Base-by-base conservation (phyloP, 106 monocot species). In the Iris macrosiphon region DNA sequence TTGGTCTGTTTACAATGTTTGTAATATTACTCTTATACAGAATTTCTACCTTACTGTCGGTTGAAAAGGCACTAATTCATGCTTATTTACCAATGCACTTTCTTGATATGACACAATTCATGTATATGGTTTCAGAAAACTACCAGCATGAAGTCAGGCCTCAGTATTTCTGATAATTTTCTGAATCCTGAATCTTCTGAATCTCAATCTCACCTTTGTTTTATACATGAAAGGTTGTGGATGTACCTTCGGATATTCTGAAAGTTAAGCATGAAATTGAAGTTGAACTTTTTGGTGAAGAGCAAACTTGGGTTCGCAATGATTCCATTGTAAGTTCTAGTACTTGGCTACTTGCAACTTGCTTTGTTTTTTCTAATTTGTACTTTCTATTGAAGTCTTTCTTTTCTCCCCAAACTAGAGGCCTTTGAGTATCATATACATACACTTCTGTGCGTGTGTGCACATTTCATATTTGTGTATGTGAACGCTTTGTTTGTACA, bases 251-350 rank as follows among this genome's bases (percentile, higher is more conserved):
- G 29, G 74, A 66, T 54, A 77, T 93, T 40, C 16, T 80, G 66
- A 93, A 78, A 73, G 49, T 93, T 3, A 87, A 88, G 46, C 56
- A 70, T 57, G 93, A 83, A 40, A 75, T 80, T 59, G 87, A 84
- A 7, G 62, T 54, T 48, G 87, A 93, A 61, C 70, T 83, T 41
- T 64, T 67, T 60, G 74, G 67, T 37, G 87, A 75, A 60, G 87
- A 93, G 52, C 83, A 87, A 75, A 66, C 50, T 30, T 93, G 87
- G 87, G 67, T 42, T 66, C 83, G 71, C 22, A 61, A 10, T 69
- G 93, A 83, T 65, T 29, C 77, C 46, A 77, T 61, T 72, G 93
- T 88, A 51, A 73, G 86, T 50, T 55, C 11, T 62, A 12, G 5
- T 59, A 29, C 0, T 34, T 52, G 11, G 14, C 3, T 48, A 3